Evolutionary conservation across 148 eudicot species (phyloP), one percentile per base, ranked within the genome.

Genomic region (Nepenthes gracilis): DNA sequence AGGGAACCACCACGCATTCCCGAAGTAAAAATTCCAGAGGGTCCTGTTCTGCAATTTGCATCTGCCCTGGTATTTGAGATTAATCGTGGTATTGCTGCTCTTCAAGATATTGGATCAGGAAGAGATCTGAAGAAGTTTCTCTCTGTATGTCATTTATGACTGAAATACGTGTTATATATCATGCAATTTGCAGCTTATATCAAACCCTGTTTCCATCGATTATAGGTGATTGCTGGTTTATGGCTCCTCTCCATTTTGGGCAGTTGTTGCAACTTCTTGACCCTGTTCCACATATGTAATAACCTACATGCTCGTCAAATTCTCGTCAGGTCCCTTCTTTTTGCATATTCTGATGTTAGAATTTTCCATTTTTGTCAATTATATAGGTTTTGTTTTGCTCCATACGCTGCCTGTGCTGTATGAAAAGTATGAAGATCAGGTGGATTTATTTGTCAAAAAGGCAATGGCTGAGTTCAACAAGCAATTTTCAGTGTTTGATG

Each of bases 351-450:
- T 13, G 58, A 35, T 13, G 33, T 47, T 50, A 57, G 6, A 36
- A 52, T 12, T 59, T 36, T 10, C 23, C 61, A 2, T 43, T 55
- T 38, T 12, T 34, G 55, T 40, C n/a, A 49, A 63, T 49, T 2
- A n/a, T 2, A 58, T 72, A 90, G 95, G 62, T 64, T 71, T 80
- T 59, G 77, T 87, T 59, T 59, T 77, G 50, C 85, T 91, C 43
- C 86, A 79, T 80, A 83, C 95, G 51, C 71, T 87, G 55, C 97
- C 93, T 13, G 78, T 85, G 47, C 65, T 91, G 52, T 91, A 91
- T 35, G 95, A 91, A 70, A 85, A 78, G 69, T 83, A 91, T 53
- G 92, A 91, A 64, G 85, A 85, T 70, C 68, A 81, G 57, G 90
- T 85, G 43, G 97, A 91, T 63, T 68, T 81, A 37, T 85, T 79